Percentiles rank a stretch among this genome's conserved stretches.
Evolutionary conservation across 371 early-diverging fungal genomes (phyloP).

Genomic region (Mortierella sp.): DNA sequence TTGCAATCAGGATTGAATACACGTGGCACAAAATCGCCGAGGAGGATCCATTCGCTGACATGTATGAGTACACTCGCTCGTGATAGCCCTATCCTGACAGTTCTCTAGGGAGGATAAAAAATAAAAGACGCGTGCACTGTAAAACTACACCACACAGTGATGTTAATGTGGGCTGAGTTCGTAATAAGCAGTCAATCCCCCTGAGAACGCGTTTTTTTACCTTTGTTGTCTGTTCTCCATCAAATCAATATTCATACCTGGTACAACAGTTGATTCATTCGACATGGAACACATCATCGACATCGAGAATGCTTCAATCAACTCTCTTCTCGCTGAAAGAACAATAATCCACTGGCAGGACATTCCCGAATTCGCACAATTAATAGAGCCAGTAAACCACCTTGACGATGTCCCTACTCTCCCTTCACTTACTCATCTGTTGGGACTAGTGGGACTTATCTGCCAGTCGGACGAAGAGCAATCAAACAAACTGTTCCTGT

Average conservation of each 20-base stretch:
- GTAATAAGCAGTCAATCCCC: constrained; percentile 1
- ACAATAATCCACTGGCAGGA: constrained; percentile 45
- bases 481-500: constrained; percentile 17
- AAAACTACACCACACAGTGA: too few relatives aligned
- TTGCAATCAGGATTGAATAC: constrained; percentile 41
- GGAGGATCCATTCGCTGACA: constrained; percentile 45
- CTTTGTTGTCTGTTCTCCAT: not conserved
- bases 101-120: too few relatives aligned
- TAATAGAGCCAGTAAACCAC: constrained; percentile 21
- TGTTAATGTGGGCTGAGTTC: too few relatives aligned
- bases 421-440: constrained; percentile 11
- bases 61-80: constrained; percentile 13
- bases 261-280: not conserved
- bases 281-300: constrained; percentile 30
- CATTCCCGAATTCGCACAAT: constrained; percentile 26
- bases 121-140: too few relatives aligned
- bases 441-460: constrained; percentile 24
- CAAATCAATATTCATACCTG: not conserved
- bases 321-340: constrained; percentile 28
- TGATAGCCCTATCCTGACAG: not conserved
- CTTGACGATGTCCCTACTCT: constrained; percentile 16
- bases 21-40: constrained; percentile 42
- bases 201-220: not conserved
- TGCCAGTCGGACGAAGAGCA: constrained; percentile 40
- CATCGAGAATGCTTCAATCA: constrained; percentile 25